Conservation (phyloP, 768 basidiomycete genomes). For the Cubamyces lactineus region DNA sequence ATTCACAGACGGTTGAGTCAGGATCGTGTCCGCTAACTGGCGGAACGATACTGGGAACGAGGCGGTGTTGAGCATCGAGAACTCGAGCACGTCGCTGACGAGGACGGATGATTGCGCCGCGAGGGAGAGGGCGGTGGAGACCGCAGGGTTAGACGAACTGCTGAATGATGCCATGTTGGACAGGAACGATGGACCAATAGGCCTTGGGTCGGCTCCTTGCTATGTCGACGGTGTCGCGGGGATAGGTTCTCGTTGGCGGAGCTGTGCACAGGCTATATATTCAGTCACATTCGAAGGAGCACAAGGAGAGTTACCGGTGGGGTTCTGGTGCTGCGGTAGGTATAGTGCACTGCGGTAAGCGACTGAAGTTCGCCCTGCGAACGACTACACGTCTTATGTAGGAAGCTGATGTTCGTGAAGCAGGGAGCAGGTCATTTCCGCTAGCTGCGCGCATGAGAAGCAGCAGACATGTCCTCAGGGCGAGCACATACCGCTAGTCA, state of each 20-base stretch:
- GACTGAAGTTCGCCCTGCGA: background rate
- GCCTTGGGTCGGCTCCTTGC: too few relatives aligned
- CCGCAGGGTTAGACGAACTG: background rate
- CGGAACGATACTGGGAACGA: background rate
- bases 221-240: too few relatives aligned
- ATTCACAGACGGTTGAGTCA: background rate
- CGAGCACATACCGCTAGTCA: too few relatives aligned
- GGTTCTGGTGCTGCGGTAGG: background rate
- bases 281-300: too few relatives aligned
- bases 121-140: background rate
- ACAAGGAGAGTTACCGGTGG: background rate
- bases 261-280: too few relatives aligned
- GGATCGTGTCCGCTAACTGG: background rate
- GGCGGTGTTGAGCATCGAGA: conserved; percentile 1
- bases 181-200: background rate
- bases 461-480: too few relatives aligned
- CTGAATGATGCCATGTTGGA: background rate
- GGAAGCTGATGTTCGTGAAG: background rate
- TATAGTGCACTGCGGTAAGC: background rate
- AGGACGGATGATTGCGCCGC: conserved; percentile 4
- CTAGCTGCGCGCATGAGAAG: background rate
- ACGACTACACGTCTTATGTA: background rate
- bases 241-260: background rate
- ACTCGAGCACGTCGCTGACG: conserved; percentile 8
- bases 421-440: background rate